Evolutionary conservation across 2,329 filamentous ascomycete species (phyloP), one percentile per base, ranked within the genome.

Genomic region (Truncatella angustata): DNA sequence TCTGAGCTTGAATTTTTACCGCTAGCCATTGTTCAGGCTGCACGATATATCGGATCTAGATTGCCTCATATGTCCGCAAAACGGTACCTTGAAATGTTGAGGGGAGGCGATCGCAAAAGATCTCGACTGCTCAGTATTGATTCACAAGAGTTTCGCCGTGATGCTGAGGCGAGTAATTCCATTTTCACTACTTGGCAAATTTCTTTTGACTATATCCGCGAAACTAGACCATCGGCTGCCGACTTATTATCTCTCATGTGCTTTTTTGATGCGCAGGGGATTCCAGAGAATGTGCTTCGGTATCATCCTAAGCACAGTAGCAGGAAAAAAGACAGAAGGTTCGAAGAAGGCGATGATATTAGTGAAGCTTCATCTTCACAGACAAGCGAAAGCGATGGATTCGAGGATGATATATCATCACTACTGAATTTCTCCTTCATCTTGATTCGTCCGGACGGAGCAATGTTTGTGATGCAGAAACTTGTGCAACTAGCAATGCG

Each of bases 401-500:
- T 70, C 26, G 63, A 68, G 54, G 59, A 66, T 3, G 68, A 75
- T 55, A 40, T 77, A 0, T 35, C 53, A 1, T 56, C 61, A 1
- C 60, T 78, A 10, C 57, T 60, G 36, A 58, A 68, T 46, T 77
- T 66, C 56, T 72, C 61, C 3, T 66, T 77, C 7, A 57, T 77
- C 12, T 50, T 51, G 1, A 43, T 51, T 7, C 60, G 52, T 21
- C 54, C 54, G 30, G 21, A 48, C 21, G 56, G 56, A 1, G 60
- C 54, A 11, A 48, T 50, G 1, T 74, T 72, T 48, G 68, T 73
- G 54, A 76, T 77, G 71, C 73, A 78, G 56, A 36, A 53, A 10
- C 63, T 77, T 2, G 73, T 76, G 16, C 70, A 74, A 55, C 52
- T 74, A 23, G 60, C 68, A 23, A 71, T 61, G 11, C 63, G 60